Conservation (phyloP, 106 monocot genomes). For the Amphibolis antarctica region DNA sequence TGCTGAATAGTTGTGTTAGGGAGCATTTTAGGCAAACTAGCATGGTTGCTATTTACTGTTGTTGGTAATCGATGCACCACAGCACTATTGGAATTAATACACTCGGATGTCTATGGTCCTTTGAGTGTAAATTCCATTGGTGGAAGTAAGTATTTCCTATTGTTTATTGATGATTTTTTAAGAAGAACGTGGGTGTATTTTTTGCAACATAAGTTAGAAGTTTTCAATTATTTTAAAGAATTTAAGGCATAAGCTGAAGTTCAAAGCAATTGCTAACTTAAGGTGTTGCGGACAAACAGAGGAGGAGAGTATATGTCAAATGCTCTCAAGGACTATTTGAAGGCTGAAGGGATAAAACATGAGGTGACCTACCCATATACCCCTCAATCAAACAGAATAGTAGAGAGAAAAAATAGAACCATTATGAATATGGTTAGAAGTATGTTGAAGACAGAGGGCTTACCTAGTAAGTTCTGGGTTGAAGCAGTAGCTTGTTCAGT, state of each 20-base stretch:
- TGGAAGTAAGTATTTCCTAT: slow-evolving; percentile 1
- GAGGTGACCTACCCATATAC: neutral
- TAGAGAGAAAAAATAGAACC: slow-evolving; percentile 1
- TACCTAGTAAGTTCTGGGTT: slow-evolving; percentile 5
- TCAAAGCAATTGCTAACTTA: neutral
- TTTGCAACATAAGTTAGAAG: no score
- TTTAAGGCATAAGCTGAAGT: slow-evolving; percentile 8
- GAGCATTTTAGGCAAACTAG: slow-evolving; percentile 3
- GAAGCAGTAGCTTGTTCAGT: slow-evolving; percentile 4
- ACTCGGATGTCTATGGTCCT: no score
- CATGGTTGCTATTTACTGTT: neutral
- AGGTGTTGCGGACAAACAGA: neutral
- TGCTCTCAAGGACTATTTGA: neutral
- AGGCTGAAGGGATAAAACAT: slow-evolving; percentile 2
- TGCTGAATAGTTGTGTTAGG: slow-evolving; percentile 2
- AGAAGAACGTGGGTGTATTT: slow-evolving; percentile 6
- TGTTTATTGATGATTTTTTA: slow-evolving; percentile 5
- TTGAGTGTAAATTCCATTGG: neutral
- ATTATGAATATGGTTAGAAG: slow-evolving; percentile 6
- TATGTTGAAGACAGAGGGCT: neutral
- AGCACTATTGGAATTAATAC: neutral
- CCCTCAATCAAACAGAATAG: slow-evolving; percentile 3
- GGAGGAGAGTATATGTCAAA: slow-evolving; percentile 4
- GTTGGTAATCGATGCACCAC: neutral
- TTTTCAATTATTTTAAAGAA: neutral